phyloP scores from a whole-genome alignment of 2,329 filamentous ascomycete genomes.

The Trichoderma polysporum region DNA sequence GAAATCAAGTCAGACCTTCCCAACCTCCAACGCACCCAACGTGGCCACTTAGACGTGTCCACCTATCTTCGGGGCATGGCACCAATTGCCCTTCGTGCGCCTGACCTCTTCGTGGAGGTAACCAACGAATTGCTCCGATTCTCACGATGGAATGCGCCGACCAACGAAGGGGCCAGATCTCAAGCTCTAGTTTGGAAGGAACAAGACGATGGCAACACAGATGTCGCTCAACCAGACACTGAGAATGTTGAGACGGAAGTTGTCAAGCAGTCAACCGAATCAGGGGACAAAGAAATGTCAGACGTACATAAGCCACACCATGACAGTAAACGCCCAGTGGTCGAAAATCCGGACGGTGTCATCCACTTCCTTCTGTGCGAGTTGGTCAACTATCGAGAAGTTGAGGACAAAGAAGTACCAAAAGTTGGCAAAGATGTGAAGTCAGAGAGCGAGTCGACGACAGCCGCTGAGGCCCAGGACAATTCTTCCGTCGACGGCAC shows the following conservation, averaged over 20 bases:
- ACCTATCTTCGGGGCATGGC: constrained; percentile 75
- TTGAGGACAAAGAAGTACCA: constrained; percentile 75
- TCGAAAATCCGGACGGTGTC: constrained; percentile 92
- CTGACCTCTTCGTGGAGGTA: constrained; percentile 82
- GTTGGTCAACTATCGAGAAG: constrained; percentile 85
- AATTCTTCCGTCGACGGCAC: constrained; percentile 34
- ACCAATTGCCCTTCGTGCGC: constrained; percentile 75
- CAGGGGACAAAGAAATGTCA: constrained; percentile 57
- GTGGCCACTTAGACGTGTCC: constrained; percentile 63
- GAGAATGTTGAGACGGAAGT: constrained; percentile 37
- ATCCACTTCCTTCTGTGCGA: constrained; percentile 94
- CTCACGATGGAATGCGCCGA: constrained; percentile 53
- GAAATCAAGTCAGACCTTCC: constrained; percentile 83
- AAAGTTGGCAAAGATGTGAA: constrained; percentile 44
- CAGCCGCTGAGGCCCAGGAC: constrained; percentile 25
- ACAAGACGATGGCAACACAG: constrained; percentile 24
- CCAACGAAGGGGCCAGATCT: constrained; percentile 35
- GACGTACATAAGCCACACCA: constrained; percentile 62
- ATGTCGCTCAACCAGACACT: constrained; percentile 21
- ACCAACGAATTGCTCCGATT: constrained; percentile 83
- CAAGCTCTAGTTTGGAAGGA: constrained; percentile 46
- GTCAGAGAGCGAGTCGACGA: constrained; percentile 33
- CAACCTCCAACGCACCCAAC: constrained; percentile 47
- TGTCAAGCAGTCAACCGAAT: constrained; percentile 61
- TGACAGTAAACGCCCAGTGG: constrained; percentile 77